These are phyloP conservation scores for Irpex sp. DNA, from an alignment of 1,284 basidiomycete species.

Conservation along the genomic window DNA sequence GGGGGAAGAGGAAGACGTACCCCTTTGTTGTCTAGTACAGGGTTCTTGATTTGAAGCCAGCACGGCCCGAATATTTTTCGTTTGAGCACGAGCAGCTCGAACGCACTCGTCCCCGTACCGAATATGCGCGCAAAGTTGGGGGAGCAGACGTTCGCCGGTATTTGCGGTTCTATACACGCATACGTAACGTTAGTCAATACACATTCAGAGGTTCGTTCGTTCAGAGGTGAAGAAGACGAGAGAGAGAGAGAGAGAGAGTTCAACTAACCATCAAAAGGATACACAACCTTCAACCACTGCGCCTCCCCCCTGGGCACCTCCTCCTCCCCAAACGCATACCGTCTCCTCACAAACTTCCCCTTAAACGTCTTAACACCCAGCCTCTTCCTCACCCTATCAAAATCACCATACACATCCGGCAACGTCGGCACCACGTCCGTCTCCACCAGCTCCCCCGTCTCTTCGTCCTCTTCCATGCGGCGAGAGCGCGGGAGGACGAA, in stretches of 20 bases:
- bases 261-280: constrained; percentile 72
- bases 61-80: constrained; percentile 99
- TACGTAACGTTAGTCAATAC: too few relatives aligned
- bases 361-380: constrained; percentile 77
- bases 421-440: constrained; percentile 73
- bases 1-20: constrained; percentile 52
- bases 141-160: constrained; percentile 69
- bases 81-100: constrained; percentile 94
- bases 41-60: constrained; percentile 87
- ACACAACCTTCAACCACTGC: constrained; percentile 92
- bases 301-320: constrained; percentile 80
- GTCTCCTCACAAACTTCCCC: constrained; percentile 83
- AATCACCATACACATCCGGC: constrained; percentile 80
- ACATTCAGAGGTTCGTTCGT: not conserved
- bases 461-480: constrained; percentile 58
- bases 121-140: constrained; percentile 87
- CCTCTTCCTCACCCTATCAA: constrained; percentile 76
- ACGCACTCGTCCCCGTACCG: constrained; percentile 91
- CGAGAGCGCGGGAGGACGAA: constrained; percentile 84
- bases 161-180: too few relatives aligned
- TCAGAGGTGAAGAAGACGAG: not conserved
- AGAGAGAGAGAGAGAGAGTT: not conserved
- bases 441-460: constrained; percentile 53
- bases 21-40: constrained; percentile 70
- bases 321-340: constrained; percentile 90